Base-by-base conservation (phyloP, 2,329 filamentous ascomycete genomes). In the Alternaria tenuissima region DNA sequence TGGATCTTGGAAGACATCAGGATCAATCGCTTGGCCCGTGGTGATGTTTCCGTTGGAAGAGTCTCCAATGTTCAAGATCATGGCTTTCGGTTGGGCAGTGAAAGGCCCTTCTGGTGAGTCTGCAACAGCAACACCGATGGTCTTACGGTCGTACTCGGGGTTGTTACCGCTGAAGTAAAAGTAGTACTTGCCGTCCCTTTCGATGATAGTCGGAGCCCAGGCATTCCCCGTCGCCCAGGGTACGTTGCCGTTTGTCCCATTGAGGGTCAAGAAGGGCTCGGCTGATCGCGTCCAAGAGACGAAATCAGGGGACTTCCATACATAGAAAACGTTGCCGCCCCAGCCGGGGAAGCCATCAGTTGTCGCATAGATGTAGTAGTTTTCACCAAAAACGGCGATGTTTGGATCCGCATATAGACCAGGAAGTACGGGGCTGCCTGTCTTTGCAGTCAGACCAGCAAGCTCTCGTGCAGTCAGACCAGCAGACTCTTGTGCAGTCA, bases 401-500 rank as follows among this genome's bases (percentile, higher is more conserved):
- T 74, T 74, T 3, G 72, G 72, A 39, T 75, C 71, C 6, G 72
- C 71, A 47, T 73, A 73, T 4, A 67, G 60, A 12, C 66, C 71
- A 14, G 62, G 61, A 5, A 73, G 68, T 5, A 72, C 68, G 12
- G 72, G 69, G 48, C 64, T 72, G 38, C 54, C 59, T 49, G 63
- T 52, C 32, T 39, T 39, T 11, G 7, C 9, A 39, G 9, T 39
- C 5, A 82, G 62, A 34, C 67, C 64, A 3, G 73, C 64, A 11
- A 84, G 76, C 69, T 85, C 82, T 1, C 73, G 76, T 1, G 81
- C 81, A 0, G 84, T 86, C 22, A 86, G 24, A 24, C 24, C 24
- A 24, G 24, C 24, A 24, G 24, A 24, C 34, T 38, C 14, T 61
- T 14, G 24, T 0, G 63, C 67, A 1, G 68, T 77, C 7, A 82